These are phyloP conservation scores for Zymoseptoria passerinii DNA, from an alignment of 2,329 filamentous ascomycete species.

Conservation along the genomic window DNA sequence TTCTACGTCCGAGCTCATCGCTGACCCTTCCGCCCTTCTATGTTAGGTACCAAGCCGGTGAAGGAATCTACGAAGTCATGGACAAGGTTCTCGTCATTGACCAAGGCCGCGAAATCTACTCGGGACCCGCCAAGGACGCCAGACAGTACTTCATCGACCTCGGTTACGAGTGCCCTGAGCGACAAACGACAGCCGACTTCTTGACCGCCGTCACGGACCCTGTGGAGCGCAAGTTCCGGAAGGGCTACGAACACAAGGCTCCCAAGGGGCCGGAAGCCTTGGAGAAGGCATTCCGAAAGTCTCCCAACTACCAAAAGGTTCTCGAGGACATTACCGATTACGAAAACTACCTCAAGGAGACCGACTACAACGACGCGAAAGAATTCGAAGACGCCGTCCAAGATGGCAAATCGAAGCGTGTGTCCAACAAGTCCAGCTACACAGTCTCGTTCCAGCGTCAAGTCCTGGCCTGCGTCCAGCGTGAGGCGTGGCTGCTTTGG, in stretches of 20 bases:
- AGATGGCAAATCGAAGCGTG: constrained; percentile 57
- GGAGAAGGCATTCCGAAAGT: constrained; percentile 57
- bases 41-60: constrained; percentile 66
- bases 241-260: constrained; percentile 55
- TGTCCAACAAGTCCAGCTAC: constrained; percentile 61
- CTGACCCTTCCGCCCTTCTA: too few species aligned
- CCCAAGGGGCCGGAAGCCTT: constrained; percentile 64
- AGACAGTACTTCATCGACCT: constrained; percentile 58
- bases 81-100: constrained; percentile 77
- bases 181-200: constrained; percentile 69
- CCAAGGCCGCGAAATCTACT: constrained; percentile 59
- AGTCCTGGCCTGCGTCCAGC: constrained; percentile 58
- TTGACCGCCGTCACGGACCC: constrained; percentile 68
- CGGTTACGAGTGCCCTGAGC: constrained; percentile 52
- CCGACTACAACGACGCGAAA: constrained; percentile 52
- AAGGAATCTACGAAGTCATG: constrained; percentile 63
- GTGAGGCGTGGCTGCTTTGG: constrained; percentile 71
- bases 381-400: constrained; percentile 55
- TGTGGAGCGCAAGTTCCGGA: constrained; percentile 59
- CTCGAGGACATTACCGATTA: constrained; percentile 55
- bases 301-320: constrained; percentile 52
- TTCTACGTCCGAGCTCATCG: too few species aligned
- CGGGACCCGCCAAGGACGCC: constrained; percentile 53
- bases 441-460: constrained; percentile 68
- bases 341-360: constrained; percentile 49